These are phyloP conservation scores for Epichloe bromicola DNA, from an alignment of 2,329 filamentous ascomycete species.

Conservation along the genomic window DNA sequence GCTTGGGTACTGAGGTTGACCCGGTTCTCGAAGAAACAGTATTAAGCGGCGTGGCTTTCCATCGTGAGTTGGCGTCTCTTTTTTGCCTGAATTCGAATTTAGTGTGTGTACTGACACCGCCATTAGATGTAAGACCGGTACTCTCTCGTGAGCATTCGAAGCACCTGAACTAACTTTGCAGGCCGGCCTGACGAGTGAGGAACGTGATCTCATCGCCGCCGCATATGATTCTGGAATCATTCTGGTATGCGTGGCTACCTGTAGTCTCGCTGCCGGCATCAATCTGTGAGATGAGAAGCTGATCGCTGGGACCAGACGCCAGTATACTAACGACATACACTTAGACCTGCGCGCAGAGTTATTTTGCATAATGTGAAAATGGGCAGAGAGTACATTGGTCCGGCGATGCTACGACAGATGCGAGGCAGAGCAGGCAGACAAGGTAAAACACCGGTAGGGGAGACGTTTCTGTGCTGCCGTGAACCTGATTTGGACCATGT, in stretches of 20 bases:
- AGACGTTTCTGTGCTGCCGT: conserved; percentile 65
- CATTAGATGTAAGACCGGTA: conserved; percentile 22
- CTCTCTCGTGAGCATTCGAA: background rate
- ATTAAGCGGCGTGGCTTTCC: conserved; percentile 57
- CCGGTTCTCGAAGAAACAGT: conserved; percentile 51
- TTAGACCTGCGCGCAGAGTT: conserved; percentile 51
- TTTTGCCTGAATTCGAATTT: background rate
- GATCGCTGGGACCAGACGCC: no score
- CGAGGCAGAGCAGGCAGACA: conserved; percentile 65
- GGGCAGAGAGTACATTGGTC: conserved; percentile 64
- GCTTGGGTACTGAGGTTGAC: conserved; percentile 53
- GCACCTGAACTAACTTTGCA: conserved; percentile 19
- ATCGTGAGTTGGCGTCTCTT: conserved; percentile 36
- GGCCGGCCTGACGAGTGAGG: conserved; percentile 60
- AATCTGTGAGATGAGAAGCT: conserved; percentile 37
- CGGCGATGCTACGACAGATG: conserved; percentile 72
- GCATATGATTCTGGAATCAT: conserved; percentile 57
- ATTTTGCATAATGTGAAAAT: conserved; percentile 65
- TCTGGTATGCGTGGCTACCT: conserved; percentile 63
- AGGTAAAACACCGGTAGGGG: conserved; percentile 64
- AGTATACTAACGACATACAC: conserved; percentile 6
- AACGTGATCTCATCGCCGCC: conserved; percentile 56
- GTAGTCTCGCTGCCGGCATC: conserved; percentile 71
- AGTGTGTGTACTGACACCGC: conserved; percentile 1
- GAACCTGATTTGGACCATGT: conserved; percentile 56